Conservation (phyloP, 1,284 basidiomycete genomes). For the Pseudozyma thailandica region DNA sequence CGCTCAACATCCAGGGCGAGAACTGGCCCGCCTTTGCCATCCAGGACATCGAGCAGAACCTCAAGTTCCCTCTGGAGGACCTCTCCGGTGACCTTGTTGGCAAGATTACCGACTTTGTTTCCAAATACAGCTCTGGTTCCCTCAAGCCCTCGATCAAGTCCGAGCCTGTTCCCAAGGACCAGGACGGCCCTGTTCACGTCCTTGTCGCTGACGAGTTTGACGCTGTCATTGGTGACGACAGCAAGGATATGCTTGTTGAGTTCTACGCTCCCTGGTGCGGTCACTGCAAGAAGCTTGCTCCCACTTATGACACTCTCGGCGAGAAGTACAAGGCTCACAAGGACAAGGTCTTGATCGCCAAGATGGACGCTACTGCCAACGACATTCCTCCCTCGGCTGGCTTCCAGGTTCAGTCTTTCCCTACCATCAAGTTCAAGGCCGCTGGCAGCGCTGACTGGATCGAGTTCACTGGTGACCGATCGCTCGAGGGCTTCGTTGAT, state of each 20-base stretch:
- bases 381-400: conserved; percentile 87
- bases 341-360: conserved; percentile 82
- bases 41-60: conserved; percentile 83
- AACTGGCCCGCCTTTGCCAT: conserved; percentile 95
- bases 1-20: conserved; percentile 80
- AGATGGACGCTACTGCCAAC: conserved; percentile 96
- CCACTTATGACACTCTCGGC: conserved; percentile 90
- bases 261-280: conserved; percentile 91
- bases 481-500: conserved; percentile 65
- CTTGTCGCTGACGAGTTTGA: conserved; percentile 93
- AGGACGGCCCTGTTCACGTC: conserved; percentile 84
- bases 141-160: conserved; percentile 89
- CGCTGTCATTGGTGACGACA: conserved; percentile 79
- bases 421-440: conserved; percentile 95
- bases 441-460: conserved; percentile 87
- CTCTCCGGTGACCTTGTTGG: conserved; percentile 73
- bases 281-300: conserved; percentile 91
- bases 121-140: conserved; percentile 77
- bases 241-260: conserved; percentile 94
- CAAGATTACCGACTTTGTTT: conserved; percentile 74
- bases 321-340: conserved; percentile 82
- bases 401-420: conserved; percentile 84
- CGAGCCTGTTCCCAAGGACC: conserved; percentile 82
- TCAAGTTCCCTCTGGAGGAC: conserved; percentile 88
- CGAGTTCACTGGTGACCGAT: conserved; percentile 71